Percentiles rank a stretch among this genome's conserved stretches.
These are phyloP conservation scores for Aureobasidium mangrovei DNA, from an alignment of 2,329 filamentous ascomycete genomes.

Conservation along the genomic window DNA sequence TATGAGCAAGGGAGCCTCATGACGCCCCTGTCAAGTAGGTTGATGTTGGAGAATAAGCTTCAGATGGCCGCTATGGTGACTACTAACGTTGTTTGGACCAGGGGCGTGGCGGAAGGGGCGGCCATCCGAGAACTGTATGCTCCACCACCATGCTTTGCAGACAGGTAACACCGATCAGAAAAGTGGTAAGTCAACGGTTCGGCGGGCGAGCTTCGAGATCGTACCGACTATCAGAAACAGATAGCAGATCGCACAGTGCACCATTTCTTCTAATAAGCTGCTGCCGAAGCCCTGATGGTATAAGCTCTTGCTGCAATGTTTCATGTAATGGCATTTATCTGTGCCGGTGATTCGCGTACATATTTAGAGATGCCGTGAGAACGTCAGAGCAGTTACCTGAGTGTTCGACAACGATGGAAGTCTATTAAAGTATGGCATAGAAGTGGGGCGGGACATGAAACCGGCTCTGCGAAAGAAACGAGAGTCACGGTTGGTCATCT, in stretches of 20 bases:
- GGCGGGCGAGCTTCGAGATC: not conserved
- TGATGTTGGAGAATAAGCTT: conserved; percentile 12
- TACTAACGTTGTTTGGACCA: conserved; percentile 12
- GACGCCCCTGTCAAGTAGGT: conserved; percentile 11
- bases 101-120: conserved; percentile 10
- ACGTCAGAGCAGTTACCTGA: not conserved
- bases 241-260: not conserved
- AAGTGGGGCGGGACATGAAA: conserved; percentile 10
- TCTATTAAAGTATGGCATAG: conserved; percentile 11
- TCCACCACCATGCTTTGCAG: conserved; percentile 10
- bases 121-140: conserved; percentile 9
- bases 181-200: not conserved
- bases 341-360: not conserved
- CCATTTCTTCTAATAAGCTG: not conserved
- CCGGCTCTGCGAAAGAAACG: conserved; percentile 1
- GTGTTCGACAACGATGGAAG: not conserved
- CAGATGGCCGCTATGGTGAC: conserved; percentile 8
- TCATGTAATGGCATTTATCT: not conserved
- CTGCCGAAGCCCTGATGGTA: not conserved
- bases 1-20: conserved; percentile 11
- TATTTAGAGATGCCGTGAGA: not conserved
- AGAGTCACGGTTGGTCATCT: not conserved
- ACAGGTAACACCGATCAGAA: conserved; percentile 6
- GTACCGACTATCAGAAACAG: not conserved
- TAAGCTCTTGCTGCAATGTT: not conserved